phyloP scores from a whole-genome alignment of 305 asterid species.

The Ajuga reptans region DNA sequence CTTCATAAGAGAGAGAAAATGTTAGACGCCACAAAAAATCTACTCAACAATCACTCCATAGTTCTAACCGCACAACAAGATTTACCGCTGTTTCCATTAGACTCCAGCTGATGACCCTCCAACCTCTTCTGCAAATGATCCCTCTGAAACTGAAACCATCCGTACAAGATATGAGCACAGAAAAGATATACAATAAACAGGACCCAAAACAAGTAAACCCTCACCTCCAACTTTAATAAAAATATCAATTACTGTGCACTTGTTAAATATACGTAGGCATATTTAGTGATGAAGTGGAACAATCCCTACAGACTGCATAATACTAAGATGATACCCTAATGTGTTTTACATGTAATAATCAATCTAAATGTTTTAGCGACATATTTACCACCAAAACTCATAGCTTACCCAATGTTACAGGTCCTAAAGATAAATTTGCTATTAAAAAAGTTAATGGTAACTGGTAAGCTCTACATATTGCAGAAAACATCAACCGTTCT shows the following conservation, averaged over 20 bases:
- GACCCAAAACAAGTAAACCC: not conserved
- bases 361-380: not conserved
- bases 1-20: slow-evolving; percentile 28
- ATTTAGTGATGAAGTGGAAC: no score
- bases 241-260: no score
- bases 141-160: slow-evolving; percentile 45
- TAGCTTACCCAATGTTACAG: no score
- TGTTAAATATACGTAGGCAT: no score
- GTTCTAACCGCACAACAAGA: slow-evolving; percentile 10
- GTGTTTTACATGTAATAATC: not conserved
- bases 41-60: slow-evolving; percentile 5
- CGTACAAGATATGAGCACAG: slow-evolving; percentile 5
- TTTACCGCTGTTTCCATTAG: slow-evolving; percentile 72
- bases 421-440: no score
- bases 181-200: not conserved
- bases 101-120: slow-evolving; percentile 48
- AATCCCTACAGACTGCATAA: not conserved
- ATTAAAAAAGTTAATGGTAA: no score
- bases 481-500: no score
- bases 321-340: not conserved
- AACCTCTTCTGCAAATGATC: slow-evolving; percentile 46
- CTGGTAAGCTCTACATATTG: no score
- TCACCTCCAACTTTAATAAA: no score
- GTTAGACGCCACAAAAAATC: not conserved
- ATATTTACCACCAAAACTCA: not conserved